Evolutionary conservation across 768 basidiomycete species (phyloP), one percentile per base, ranked within the genome.

Genomic region (Infundibulicybe gibba): DNA sequence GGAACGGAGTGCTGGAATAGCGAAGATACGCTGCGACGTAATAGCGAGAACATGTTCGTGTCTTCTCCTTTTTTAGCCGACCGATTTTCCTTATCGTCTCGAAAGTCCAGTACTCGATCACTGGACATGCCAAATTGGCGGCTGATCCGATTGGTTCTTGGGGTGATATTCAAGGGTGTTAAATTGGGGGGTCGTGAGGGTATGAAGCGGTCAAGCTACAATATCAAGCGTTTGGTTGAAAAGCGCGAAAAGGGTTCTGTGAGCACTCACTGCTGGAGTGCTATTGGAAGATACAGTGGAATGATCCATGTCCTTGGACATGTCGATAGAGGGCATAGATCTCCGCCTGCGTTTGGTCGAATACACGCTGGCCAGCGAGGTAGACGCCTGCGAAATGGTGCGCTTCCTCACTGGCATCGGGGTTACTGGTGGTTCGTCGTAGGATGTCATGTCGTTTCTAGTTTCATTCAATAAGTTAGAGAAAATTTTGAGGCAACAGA

Each of bases 101-200:
- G 66, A 59, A 71, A 85, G 40, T 68, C 77, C 45, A 85, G 64
- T 25, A 85, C 58, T 15, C 75, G 72, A 49, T 79, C 79, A 52
- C 78, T 77, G 6, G 75, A 53, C 32, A 85, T 70, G 6, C 83
- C 84, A 38, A 85, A 81, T 19, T 77, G 66, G 52, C 77, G 76
- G 53, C 81, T 79, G 39, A 85, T 81, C 16, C 84, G 76, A 45
- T 74, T 77, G n/a, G 84, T 82, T 14, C 84, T 78, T 11, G 84
- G 84, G 1, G 83, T 85, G 32, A 68, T 73, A 45, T 80, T 75
- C 40, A 86, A 73, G 3, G 84, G 83, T 6, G 82, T 56, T 9
- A 70, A 61, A 6, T 61, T 61, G 38, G 77, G 74, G 5, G 79
- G 76, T 13, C 79, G 74, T 5, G 67, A 64, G 1, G 83, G 65